phyloP scores from a whole-genome alignment of 331 rosid species.

The Phaseolus coccineus region DNA sequence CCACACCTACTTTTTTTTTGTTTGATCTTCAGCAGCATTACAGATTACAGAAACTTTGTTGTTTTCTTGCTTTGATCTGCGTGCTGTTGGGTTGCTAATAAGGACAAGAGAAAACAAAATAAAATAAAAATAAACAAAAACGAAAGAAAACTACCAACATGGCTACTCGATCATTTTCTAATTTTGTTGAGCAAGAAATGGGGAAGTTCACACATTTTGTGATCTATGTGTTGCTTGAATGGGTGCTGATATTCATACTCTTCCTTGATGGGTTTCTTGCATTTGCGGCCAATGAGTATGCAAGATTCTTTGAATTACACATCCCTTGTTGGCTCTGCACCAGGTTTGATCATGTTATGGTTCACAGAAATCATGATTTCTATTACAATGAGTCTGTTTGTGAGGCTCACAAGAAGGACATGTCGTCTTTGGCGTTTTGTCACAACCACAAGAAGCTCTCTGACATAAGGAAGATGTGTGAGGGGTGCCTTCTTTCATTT shows the following conservation, averaged over 20 bases:
- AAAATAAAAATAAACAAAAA: neutral
- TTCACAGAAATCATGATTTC: constrained; percentile 56
- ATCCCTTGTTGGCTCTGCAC: constrained; percentile 83
- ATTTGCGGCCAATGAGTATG: constrained; percentile 68
- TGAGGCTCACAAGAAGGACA: constrained; percentile 75
- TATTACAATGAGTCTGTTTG: constrained; percentile 76
- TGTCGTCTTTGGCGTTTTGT: constrained; percentile 80
- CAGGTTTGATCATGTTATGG: constrained; percentile 68
- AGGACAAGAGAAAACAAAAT: neutral
- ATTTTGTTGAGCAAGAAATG: constrained; percentile 66
- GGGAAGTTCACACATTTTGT: constrained; percentile 79
- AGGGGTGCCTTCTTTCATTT: constrained; percentile 81
- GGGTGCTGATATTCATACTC: constrained; percentile 67
- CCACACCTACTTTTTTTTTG: neutral
- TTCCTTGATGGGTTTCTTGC: constrained; percentile 76
- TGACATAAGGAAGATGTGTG: constrained; percentile 81
- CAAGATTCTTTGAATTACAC: constrained; percentile 69
- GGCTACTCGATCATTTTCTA: constrained; percentile 65
- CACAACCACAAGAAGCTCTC: constrained; percentile 79
- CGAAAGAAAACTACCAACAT: constrained; percentile 26
- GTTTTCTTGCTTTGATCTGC: constrained; percentile 1
- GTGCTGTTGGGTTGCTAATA: constrained; percentile 20
- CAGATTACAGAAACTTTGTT: constrained; percentile 21
- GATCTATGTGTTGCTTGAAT: constrained; percentile 75
- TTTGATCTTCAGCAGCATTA: constrained; percentile 1